phyloP scores from a whole-genome alignment of 2,329 filamentous ascomycete genomes.

The Botrytis porri region DNA sequence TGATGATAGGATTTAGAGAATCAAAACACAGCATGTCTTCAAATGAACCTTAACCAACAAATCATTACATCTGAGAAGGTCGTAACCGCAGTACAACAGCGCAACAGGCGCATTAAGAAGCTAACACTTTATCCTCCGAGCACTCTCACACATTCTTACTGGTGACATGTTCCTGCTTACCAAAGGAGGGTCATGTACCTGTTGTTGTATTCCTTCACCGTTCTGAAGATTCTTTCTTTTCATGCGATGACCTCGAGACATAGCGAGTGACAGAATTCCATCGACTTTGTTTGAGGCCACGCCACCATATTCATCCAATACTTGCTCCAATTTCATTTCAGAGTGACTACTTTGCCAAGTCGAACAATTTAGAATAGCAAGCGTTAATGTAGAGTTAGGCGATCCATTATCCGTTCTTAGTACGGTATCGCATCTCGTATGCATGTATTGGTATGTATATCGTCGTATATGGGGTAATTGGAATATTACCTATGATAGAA shows the following conservation, averaged over 20 bases:
- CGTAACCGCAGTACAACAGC: constrained; percentile 6
- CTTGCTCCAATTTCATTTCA: background rate
- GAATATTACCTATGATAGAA: background rate
- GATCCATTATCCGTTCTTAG: background rate
- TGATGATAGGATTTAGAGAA: constrained; percentile 8
- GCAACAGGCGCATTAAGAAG: background rate
- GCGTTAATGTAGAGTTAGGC: background rate
- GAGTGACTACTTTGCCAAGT: background rate
- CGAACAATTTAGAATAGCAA: background rate
- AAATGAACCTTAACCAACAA: constrained; percentile 13
- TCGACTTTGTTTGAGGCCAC: constrained; percentile 11
- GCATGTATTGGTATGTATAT: background rate
- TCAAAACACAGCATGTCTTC: constrained; percentile 16
- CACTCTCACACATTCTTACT: background rate
- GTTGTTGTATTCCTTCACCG: background rate
- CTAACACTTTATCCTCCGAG: constrained; percentile 1
- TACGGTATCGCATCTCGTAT: background rate
- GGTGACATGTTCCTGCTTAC: constrained; percentile 1
- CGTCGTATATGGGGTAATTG: background rate
- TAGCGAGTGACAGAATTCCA: constrained; percentile 13
- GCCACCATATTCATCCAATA: constrained; percentile 13
- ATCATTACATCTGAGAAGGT: background rate
- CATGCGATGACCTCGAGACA: constrained; percentile 19
- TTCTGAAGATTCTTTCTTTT: background rate
- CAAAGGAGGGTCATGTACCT: background rate